Evolutionary conservation across 805 yeast genomes (phyloP).

Genomic region (Saccharomyces jurei): DNA sequence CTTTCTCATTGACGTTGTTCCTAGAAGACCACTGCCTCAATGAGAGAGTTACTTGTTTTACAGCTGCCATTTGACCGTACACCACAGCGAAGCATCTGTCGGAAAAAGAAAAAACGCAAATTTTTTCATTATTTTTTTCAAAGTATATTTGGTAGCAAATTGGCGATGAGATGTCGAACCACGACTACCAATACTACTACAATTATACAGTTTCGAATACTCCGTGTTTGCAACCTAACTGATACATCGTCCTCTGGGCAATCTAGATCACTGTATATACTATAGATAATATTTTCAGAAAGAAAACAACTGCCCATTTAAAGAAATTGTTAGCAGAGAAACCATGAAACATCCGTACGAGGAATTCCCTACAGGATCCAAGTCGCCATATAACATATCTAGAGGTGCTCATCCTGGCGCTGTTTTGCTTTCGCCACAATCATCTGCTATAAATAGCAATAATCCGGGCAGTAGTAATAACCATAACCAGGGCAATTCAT

Average conservation of each 20-base stretch:
- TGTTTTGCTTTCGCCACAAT: constrained; percentile 30
- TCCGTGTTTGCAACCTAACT: background rate
- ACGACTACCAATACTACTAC: background rate
- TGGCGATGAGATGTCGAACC: background rate
- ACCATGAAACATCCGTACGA: constrained; percentile 13
- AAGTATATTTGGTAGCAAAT: background rate
- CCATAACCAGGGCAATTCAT: constrained; percentile 1
- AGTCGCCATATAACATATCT: constrained; percentile 21
- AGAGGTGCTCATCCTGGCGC: constrained; percentile 38
- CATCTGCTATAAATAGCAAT: constrained; percentile 15
- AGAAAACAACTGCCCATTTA: background rate
- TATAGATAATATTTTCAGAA: background rate
- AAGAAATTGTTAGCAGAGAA: background rate
- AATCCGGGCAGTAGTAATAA: constrained; percentile 1
- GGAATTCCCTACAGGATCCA: constrained; percentile 21
- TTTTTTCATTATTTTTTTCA: background rate
- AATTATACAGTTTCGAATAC: background rate
- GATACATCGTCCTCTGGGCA: background rate
- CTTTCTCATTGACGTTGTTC: constrained; percentile 90
- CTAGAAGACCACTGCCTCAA: constrained; percentile 46
- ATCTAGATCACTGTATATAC: background rate
- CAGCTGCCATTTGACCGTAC: background rate
- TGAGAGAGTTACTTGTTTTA: background rate
- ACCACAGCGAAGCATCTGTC: background rate
- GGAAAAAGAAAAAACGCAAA: background rate